phyloP scores from a whole-genome alignment of 805 yeast species.

The Pichia membranifaciens region DNA sequence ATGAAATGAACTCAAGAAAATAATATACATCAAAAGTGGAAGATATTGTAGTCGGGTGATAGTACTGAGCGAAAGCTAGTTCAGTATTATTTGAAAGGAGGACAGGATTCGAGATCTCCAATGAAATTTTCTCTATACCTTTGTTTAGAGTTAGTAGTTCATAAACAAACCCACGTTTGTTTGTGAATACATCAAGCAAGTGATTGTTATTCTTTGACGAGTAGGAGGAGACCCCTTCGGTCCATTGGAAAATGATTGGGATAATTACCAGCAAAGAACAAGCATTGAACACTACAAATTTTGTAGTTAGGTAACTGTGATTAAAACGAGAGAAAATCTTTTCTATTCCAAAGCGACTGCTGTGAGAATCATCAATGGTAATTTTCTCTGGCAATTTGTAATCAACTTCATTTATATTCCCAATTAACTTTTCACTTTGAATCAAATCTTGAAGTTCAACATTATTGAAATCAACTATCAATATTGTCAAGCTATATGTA shows the following conservation, averaged over 20 bases:
- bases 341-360: not conserved
- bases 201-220: not conserved
- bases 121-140: not conserved
- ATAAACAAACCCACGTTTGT: constrained; percentile 27
- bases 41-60: constrained; percentile 8
- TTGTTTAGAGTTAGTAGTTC: constrained; percentile 19
- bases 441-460: constrained; percentile 54
- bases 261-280: not conserved
- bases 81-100: not conserved
- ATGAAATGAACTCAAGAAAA: constrained; percentile 49
- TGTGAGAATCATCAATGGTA: not conserved
- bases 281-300: not conserved
- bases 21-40: constrained; percentile 43
- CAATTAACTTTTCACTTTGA: constrained; percentile 12
- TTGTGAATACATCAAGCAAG: constrained; percentile 21
- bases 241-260: constrained; percentile 2
- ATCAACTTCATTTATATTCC: not conserved
- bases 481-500: constrained; percentile 58
- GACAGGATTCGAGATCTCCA: constrained; percentile 4
- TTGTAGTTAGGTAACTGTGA: not conserved
- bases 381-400: not conserved
- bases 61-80: constrained; percentile 10
- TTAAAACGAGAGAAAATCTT: not conserved
- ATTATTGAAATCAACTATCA: constrained; percentile 62
- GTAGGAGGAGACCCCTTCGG: not conserved